Evolutionary conservation across 805 yeast species (phyloP).

Genomic region (Saturnispora saitoi): DNA sequence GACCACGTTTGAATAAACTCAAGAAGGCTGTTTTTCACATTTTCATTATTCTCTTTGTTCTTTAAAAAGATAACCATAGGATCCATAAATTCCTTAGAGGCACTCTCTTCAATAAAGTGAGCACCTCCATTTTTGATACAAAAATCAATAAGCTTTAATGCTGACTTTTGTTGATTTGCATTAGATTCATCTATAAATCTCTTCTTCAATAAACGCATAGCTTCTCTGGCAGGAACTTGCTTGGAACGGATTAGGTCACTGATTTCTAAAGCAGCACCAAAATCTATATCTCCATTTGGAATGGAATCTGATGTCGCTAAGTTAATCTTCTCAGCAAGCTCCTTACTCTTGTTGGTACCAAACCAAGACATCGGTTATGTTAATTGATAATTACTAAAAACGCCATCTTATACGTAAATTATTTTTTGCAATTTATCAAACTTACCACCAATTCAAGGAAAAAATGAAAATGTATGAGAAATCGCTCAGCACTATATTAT

Average conservation of each 20-base stretch:
- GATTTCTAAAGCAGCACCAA: constrained; percentile 64
- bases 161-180: constrained; percentile 71
- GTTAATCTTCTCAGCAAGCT: constrained; percentile 54
- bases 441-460: no score
- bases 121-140: constrained; percentile 90
- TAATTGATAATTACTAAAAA: not conserved
- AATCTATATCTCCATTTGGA: constrained; percentile 84
- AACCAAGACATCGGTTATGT: constrained; percentile 43
- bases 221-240: constrained; percentile 66
- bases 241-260: constrained; percentile 82
- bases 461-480: not conserved
- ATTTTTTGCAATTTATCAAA: not conserved
- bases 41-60: constrained; percentile 29
- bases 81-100: constrained; percentile 81
- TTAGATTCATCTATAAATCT: constrained; percentile 52
- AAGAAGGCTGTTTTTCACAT: constrained; percentile 53
- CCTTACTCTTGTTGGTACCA: constrained; percentile 28
- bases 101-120: constrained; percentile 71
- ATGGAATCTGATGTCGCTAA: constrained; percentile 84
- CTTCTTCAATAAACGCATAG: constrained; percentile 77
- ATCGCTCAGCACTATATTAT: not conserved
- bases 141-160: constrained; percentile 71
- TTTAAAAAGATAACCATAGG: constrained; percentile 46
- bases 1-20: constrained; percentile 73
- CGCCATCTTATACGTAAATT: not conserved